Evolutionary conservation across 345 rosid genomes (phyloP), one percentile per base, ranked within the genome.

Genomic region (Arabis hirsuta): DNA sequence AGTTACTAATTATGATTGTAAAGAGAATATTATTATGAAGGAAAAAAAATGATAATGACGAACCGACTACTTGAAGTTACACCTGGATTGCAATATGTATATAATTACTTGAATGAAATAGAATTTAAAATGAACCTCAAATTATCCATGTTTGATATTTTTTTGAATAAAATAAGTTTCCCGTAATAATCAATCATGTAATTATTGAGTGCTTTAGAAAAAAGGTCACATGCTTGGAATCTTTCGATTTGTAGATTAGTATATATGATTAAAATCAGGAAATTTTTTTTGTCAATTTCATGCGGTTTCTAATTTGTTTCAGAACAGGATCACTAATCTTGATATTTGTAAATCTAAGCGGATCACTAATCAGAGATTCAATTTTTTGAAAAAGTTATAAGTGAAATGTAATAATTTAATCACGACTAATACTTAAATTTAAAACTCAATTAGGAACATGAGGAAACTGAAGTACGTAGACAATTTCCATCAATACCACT

Each of bases 391-490:
- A 4, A 9, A 36, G 47, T 12, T 20, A 55, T 55, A 8, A 27
- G 2, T 2, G 4, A 39, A 67, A 53, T 20, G 39, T 53, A 52
- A 62, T 20, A 29, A 60, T 62, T 5, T 0, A 29, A 14, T 31
- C 14, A 44, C 8, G 3, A 60, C 29, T 63, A 12, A 32, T 62
- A 64, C 12, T 45, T n/a, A 19, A 45, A 19, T 44, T 36, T 20
- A 13, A 22, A 45, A 52, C 34, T n/a, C 7, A 9, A 14, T 9
- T 82, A 90, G 96, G 81, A 87, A 87, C 79, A 85, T 93, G 11
- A 82, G 98, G 76, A 87, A 85, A 59, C 11, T 89, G 71, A 93
- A 93, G 72, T 88, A 88, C 81, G 47, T 85, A 27, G 86, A 82
- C 73, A 85, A 93, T 55, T 86, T 93, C 81, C 93, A 85, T 42